Evolutionary conservation across 176 grass and related monocot species (phyloP).

Genomic region (Dendrocalamus sinicus): DNA sequence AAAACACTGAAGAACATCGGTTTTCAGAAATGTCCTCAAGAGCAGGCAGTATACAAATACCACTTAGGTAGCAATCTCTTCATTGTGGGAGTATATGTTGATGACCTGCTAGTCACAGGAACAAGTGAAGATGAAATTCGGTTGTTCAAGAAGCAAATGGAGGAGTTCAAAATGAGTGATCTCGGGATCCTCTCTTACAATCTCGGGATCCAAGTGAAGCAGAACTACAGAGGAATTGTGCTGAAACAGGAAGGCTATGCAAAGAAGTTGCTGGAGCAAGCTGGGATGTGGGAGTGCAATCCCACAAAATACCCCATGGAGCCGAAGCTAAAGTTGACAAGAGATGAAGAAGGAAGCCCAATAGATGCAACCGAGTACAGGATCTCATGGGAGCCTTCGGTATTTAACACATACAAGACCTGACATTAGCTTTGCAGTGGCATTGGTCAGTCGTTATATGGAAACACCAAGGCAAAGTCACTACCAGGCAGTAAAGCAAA

Average conservation of each 20-base stretch:
- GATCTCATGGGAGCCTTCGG: rapidly evolving
- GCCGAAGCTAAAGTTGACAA: background rate
- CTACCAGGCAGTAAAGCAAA: background rate
- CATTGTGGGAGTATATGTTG: background rate
- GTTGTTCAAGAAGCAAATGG: background rate
- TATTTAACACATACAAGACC: background rate
- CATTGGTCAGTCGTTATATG: background rate
- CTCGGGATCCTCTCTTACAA: background rate
- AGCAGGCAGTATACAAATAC: background rate
- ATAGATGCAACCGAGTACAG: background rate
- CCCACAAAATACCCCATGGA: no score
- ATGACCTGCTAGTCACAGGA: background rate
- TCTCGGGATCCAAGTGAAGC: background rate
- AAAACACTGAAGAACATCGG: rapidly evolving
- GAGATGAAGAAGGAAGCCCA: background rate
- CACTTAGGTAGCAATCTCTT: rapidly evolving
- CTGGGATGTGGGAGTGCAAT: background rate
- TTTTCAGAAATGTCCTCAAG: background rate
- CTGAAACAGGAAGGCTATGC: background rate
- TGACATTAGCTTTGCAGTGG: background rate
- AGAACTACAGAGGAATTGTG: rapidly evolving
- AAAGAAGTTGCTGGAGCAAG: rapidly evolving
- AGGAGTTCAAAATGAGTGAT: background rate
- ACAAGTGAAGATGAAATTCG: rapidly evolving
- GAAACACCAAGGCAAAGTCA: rapidly evolving